Evolutionary conservation across 768 basidiomycete species (phyloP), one percentile per base, ranked within the genome.

Genomic region (Boletus subcaerulescens): DNA sequence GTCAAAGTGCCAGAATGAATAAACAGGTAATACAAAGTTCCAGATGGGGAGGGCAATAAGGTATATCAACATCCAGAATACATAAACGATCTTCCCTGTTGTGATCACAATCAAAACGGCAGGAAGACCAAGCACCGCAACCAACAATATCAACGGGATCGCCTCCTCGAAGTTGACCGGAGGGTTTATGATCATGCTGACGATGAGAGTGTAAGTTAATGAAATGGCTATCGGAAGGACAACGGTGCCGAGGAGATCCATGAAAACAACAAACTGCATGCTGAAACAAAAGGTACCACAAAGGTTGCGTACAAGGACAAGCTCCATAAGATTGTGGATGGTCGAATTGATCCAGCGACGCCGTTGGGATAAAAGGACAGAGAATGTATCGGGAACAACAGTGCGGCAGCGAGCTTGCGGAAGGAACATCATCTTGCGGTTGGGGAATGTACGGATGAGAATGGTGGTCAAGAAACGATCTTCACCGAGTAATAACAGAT

Each of bases 261-360:
- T 94, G 76, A 96, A 93, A 50, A 98, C 94, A 71, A 98, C 87
- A 71, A 98, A 98, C 70, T 98, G 97, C 95, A 98, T 98, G 73
- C 93, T 97, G 76, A 98, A 98, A 78, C 97, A 99, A 74, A 99
- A 99, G 31, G 96, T 98, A 35, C 97, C 97, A 72, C 97, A 98
- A 15, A 98, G 81, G 68, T 99, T 93, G 60, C 91, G 91, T 39
- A 99, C 97, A 57, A 92, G 85, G 35, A 98, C 92, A 38, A 99
- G 87, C 71, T 99, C 97, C 94, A 98, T 98, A 48, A 99, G 84
- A 71, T 99, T 98, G 77, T 98, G 97, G 48, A 99, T 91, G 0
- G 97, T 98, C 15, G 96, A 98, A 73, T 98, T 98, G 76, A 99
- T 98, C 97, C 97, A 99, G 53, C 97, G 87, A 18, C 97, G 87